These are phyloP conservation scores for Nothophaeocryptopus gaeumannii DNA, from an alignment of 2,329 filamentous ascomycete genomes.

Conservation along the genomic window DNA sequence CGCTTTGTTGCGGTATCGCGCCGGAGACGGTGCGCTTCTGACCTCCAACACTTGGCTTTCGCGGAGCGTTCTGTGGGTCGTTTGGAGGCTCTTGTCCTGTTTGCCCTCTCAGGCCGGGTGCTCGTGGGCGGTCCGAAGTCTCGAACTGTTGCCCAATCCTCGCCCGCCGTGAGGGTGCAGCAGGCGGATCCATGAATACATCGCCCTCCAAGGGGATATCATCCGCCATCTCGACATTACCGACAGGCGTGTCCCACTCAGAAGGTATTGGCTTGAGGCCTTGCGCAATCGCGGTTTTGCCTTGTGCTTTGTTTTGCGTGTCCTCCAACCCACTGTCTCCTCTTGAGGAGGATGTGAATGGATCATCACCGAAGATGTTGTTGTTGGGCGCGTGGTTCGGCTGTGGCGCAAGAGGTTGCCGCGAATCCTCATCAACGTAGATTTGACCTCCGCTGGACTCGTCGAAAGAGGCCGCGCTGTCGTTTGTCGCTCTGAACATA, in stretches of 20 bases:
- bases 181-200: constrained; percentile 43
- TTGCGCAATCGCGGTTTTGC: constrained; percentile 36
- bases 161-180: constrained; percentile 46
- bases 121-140: constrained; percentile 26
- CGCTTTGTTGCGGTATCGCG: constrained; percentile 25
- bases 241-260: constrained; percentile 48
- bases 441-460: constrained; percentile 24
- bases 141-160: constrained; percentile 29
- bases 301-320: constrained; percentile 44
- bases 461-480: constrained; percentile 50
- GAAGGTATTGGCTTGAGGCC: constrained; percentile 19
- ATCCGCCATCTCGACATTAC: constrained; percentile 42
- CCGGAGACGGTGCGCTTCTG: constrained; percentile 93
- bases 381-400: constrained; percentile 23
- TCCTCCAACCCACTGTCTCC: constrained; percentile 21
- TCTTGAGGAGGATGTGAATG: constrained; percentile 40
- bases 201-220: constrained; percentile 36
- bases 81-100: constrained; percentile 40
- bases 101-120: constrained; percentile 41
- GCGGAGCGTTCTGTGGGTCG: constrained; percentile 29
- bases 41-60: constrained; percentile 40
- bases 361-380: constrained; percentile 35
- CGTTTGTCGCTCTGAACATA: constrained; percentile 74
- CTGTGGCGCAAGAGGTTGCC: constrained; percentile 26
- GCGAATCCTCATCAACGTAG: constrained; percentile 31